Evolutionary conservation across 441 rosid genomes (phyloP), one percentile per base, ranked within the genome.

Genomic region (Biscutella auriculata): DNA sequence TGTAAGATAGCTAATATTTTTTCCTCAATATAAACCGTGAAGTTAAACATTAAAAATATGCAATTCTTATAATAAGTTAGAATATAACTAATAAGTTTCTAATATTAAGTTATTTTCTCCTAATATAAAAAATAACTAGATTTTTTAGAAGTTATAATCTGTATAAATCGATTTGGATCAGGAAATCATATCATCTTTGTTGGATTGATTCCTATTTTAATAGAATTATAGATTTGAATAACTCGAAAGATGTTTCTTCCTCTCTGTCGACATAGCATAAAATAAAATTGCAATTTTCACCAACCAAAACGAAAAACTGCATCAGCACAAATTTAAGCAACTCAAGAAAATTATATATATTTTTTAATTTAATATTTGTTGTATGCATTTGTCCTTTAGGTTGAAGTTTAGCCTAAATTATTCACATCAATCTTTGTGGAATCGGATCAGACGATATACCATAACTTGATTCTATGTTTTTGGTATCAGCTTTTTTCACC

Each of bases 391-490:
- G 10, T 33, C 13, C 30, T 51, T 27, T 55, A 41, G 12, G 37
- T 8, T 41, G 23, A 60, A 1, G 14, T 6, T 51, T 48, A 37
- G 23, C 15, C 29, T 40, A 45, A 45, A 34, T 43, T 25, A 34
- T 43, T 13, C 47, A 53, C 52, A 15, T 39, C 43, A 45, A 53
- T 63, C 48, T 5, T 36, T 27, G n/a, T 44, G 44, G 53, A 43
- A 53, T 53, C 53, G 60, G 46, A 53, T 62, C 52, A 42, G 14
- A 36, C 41, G n/a, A 43, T 62, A 62, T 41, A 41, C 15, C 35
- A 42, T 52, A 13, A 11, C 12, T 41, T 51, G 43, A 62, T 62
- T 41, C 28, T 60, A 2, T 27, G 65, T n/a, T 28, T 25, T 49
- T 49, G 40, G 47, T 15, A 13, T 39, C n/a, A 39, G 41, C 23